These are phyloP conservation scores for Porcisia deanei DNA, from an alignment of 208 protist species.

Conservation along the genomic window DNA sequence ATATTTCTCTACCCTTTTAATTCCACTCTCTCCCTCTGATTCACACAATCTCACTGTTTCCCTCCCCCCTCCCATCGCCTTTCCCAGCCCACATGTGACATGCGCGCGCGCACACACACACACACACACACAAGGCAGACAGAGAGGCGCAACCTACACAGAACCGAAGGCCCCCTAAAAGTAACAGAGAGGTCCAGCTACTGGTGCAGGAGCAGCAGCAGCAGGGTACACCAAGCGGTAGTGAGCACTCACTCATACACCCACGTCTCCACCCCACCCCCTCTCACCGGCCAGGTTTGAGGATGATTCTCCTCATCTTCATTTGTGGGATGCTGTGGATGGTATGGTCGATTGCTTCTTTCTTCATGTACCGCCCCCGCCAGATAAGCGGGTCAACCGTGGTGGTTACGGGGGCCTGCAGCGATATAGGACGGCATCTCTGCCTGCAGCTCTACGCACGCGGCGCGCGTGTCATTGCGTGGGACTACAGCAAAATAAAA, in stretches of 20 bases:
- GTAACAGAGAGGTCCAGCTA: not conserved
- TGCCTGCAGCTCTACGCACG: conserved; percentile 45
- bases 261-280: not conserved
- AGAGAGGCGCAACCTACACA: not conserved
- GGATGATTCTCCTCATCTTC: conserved; percentile 69
- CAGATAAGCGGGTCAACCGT: conserved; percentile 48
- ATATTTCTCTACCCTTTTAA: too few relatives aligned
- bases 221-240: not conserved
- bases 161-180: not conserved
- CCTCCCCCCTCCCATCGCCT: not conserved
- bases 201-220: not conserved
- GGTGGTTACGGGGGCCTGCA: conserved; percentile 62
- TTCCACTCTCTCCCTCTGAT: too few relatives aligned
- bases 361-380: conserved; percentile 41
- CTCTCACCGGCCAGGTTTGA: not conserved
- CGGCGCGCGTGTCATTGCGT: conserved; percentile 56
- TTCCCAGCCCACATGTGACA: not conserved
- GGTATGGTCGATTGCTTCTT: conserved; percentile 46
- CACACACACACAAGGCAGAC: not conserved
- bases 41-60: not conserved
- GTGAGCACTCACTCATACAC: not conserved
- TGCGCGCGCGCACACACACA: not conserved
- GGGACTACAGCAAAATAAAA: conserved; percentile 54
- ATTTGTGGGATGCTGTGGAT: conserved; percentile 48
- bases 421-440: conserved; percentile 44